Conservation (phyloP, 257 asterid species). For the Voacanga thouarsii region DNA sequence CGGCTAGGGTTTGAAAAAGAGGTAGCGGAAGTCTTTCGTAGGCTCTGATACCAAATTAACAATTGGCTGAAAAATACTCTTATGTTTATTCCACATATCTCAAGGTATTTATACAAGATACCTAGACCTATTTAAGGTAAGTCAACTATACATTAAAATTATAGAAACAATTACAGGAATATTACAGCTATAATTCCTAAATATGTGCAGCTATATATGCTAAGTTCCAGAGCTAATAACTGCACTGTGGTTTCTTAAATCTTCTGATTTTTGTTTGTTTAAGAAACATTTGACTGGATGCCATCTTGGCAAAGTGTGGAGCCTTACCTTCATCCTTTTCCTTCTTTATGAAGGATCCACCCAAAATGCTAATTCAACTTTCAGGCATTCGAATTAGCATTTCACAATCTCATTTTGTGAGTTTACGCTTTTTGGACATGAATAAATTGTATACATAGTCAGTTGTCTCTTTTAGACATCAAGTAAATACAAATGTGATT, state of each 20-base stretch:
- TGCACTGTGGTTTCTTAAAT: neutral
- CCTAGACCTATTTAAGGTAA: no score
- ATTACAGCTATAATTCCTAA: no score
- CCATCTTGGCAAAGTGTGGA: neutral
- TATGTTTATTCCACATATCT: no score
- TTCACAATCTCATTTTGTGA: conserved; percentile 1
- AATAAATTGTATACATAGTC: neutral
- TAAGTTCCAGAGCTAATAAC: neutral
- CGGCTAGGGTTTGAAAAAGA: no score
- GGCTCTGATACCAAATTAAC: no score
- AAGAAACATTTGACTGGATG: neutral
- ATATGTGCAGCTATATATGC: no score
- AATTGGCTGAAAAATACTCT: no score
- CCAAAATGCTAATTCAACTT: neutral
- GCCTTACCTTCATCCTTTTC: neutral
- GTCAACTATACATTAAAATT: no score
- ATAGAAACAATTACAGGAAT: no score
- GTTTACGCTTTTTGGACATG: neutral
- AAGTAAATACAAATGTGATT: neutral
- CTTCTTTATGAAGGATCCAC: neutral
- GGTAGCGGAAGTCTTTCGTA: no score
- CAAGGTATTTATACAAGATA: no score
- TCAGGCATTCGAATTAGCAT: neutral
- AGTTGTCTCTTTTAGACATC: neutral
- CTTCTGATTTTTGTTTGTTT: no score